Evolutionary conservation across 2,329 filamentous ascomycete genomes (phyloP).

Genomic region (Sporothrix pseudoabietina): DNA sequence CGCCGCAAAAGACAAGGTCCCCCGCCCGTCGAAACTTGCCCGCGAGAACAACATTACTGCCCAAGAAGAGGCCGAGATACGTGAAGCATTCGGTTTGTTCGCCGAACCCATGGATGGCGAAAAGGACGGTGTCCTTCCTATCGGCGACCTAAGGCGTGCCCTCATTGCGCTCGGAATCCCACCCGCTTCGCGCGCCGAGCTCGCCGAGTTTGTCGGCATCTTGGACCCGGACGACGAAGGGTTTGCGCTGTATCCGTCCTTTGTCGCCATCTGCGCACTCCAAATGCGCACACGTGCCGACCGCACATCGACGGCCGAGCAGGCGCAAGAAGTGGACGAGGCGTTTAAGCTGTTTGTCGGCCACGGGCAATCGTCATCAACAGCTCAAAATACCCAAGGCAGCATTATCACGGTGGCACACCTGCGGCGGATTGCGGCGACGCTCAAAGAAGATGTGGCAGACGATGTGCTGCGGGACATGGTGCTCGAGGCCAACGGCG

Average conservation of each 20-base stretch:
- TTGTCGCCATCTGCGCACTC: slow-evolving; percentile 84
- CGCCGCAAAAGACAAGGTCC: slow-evolving; percentile 38
- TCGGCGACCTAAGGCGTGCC: slow-evolving; percentile 68
- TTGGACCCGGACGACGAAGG: slow-evolving; percentile 83
- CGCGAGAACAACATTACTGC: slow-evolving; percentile 86
- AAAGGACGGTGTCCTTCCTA: slow-evolving; percentile 70
- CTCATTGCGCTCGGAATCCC: slow-evolving; percentile 80
- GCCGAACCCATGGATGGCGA: slow-evolving; percentile 69
- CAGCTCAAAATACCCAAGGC: slow-evolving; percentile 13
- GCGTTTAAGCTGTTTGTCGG: slow-evolving; percentile 81
- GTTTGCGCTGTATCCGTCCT: slow-evolving; percentile 75
- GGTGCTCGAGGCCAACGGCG: slow-evolving; percentile 91
- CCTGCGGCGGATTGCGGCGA: slow-evolving; percentile 74
- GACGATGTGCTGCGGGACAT: slow-evolving; percentile 85
- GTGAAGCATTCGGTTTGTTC: slow-evolving; percentile 86
- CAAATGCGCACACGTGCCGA: slow-evolving; percentile 69
- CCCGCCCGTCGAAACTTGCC: slow-evolving; percentile 82
- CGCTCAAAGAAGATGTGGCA: slow-evolving; percentile 76
- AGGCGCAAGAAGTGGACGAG: slow-evolving; percentile 70
- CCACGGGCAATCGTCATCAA: slow-evolving; percentile 38
- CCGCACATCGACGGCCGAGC: slow-evolving; percentile 49
- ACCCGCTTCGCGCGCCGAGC: slow-evolving; percentile 64
- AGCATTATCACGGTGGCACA: slow-evolving; percentile 76
- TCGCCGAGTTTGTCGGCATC: slow-evolving; percentile 74
- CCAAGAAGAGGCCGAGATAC: slow-evolving; percentile 85